Percentiles rank a stretch among this genome's conserved stretches.
Evolutionary conservation across 2,329 filamentous ascomycete genomes (phyloP).

Genomic region (Curvularia verruculosa): DNA sequence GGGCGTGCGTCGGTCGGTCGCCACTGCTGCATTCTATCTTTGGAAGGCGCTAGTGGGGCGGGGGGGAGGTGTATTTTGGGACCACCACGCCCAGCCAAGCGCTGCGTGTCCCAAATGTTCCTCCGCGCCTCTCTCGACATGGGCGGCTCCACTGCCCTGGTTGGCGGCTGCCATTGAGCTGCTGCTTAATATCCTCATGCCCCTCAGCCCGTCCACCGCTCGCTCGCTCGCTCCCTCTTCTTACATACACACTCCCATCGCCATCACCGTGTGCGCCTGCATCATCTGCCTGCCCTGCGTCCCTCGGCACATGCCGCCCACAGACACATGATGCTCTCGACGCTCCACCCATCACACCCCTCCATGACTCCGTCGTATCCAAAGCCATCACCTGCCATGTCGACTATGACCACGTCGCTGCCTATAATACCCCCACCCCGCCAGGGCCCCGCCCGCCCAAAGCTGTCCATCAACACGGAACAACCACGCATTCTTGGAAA

Average conservation of each 20-base stretch:
- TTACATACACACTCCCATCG: background rate
- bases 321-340: conserved; percentile 46
- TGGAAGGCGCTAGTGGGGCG: conserved; percentile 6
- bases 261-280: background rate
- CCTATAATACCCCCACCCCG: conserved; percentile 51
- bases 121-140: conserved; percentile 9
- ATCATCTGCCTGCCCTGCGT: conserved; percentile 21
- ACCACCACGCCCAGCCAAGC: conserved; percentile 12
- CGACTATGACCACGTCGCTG: conserved; percentile 53
- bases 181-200: conserved; percentile 13
- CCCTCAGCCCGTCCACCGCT: conserved; percentile 4
- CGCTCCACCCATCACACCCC: conserved; percentile 39
- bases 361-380: conserved; percentile 33
- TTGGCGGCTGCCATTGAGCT: conserved; percentile 1
- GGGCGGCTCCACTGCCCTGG: background rate
- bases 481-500: conserved; percentile 59
- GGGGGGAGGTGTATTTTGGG: conserved; percentile 16
- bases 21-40: conserved; percentile 17
- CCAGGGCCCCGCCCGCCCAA: conserved; percentile 55
- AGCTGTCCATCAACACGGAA: conserved; percentile 66
- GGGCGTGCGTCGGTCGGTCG: background rate
- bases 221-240: background rate
- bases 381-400: conserved; percentile 39
- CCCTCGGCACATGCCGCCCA: conserved; percentile 2
- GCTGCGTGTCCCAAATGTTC: conserved; percentile 14